Evolutionary conservation across 1,284 basidiomycete species (phyloP).

Genomic region (Heimioporus punctisporus): DNA sequence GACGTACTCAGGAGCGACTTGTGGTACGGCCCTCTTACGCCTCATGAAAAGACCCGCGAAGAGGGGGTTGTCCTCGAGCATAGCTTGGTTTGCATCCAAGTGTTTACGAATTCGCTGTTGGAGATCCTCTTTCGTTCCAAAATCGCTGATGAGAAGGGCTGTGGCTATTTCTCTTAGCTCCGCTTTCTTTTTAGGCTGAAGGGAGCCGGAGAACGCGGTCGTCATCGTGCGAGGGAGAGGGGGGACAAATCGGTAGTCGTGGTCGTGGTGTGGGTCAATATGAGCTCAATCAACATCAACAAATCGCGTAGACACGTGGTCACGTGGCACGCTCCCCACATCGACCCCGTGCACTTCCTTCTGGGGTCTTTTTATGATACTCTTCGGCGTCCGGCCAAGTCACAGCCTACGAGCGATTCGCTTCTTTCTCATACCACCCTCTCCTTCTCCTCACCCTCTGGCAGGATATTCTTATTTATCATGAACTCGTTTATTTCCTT

Average conservation of each 20-base stretch:
- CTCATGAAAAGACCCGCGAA: slow-evolving; percentile 57
- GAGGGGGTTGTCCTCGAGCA: slow-evolving; percentile 52
- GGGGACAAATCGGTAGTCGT: not conserved
- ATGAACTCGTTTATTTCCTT: slow-evolving; percentile 35
- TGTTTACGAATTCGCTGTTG: slow-evolving; percentile 58
- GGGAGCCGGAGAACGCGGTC: slow-evolving; percentile 43
- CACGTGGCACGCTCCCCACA: slow-evolving; percentile 24
- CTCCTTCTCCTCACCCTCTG: slow-evolving; percentile 9
- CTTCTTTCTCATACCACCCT: not conserved
- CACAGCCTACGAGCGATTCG: not conserved
- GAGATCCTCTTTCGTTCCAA: slow-evolving; percentile 63
- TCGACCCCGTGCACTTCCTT: slow-evolving; percentile 9
- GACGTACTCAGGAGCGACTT: slow-evolving; percentile 12
- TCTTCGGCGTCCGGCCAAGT: not conserved
- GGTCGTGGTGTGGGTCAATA: slow-evolving; percentile 13
- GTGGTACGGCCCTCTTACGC: slow-evolving; percentile 43
- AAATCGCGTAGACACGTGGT: slow-evolving; percentile 23
- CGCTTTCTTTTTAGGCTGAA: slow-evolving; percentile 60
- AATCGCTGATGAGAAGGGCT: slow-evolving; percentile 49
- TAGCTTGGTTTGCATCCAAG: slow-evolving; percentile 50
- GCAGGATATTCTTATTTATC: slow-evolving; percentile 7
- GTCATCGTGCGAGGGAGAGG: slow-evolving; percentile 20
- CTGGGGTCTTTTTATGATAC: not conserved
- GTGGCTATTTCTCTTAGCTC: slow-evolving; percentile 60
- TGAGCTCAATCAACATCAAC: slow-evolving; percentile 27